These are phyloP conservation scores for Phytophthora capsici DNA, from an alignment of 352 stramenopile genomes.

Conservation along the genomic window DNA sequence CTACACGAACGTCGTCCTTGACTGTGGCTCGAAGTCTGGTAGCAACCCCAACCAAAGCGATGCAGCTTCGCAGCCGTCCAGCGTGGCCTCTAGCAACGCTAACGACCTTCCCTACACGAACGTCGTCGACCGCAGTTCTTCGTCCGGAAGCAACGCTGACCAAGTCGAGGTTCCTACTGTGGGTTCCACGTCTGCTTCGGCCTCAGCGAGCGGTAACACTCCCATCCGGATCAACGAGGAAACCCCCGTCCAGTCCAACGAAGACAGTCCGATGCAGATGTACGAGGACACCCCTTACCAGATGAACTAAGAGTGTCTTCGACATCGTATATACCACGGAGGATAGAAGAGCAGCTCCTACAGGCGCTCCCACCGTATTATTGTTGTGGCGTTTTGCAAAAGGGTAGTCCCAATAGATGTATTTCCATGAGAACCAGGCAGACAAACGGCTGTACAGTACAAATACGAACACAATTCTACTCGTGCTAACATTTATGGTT, in stretches of 20 bases:
- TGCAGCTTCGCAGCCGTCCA: neutral
- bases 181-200: conserved; percentile 4
- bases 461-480: neutral
- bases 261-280: too few relatives aligned
- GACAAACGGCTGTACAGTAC: neutral
- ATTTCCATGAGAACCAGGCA: conserved; percentile 6
- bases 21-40: conserved; percentile 4
- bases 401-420: conserved; percentile 14
- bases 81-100: too few relatives aligned
- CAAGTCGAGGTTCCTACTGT: too few relatives aligned
- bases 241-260: too few relatives aligned
- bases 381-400: conserved; percentile 24
- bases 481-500: conserved; percentile 3
- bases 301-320: conserved; percentile 20
- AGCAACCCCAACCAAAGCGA: conserved; percentile 6
- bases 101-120: too few relatives aligned
- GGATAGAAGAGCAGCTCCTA: conserved; percentile 9
- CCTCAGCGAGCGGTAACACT: neutral
- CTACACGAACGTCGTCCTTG: neutral
- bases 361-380: conserved; percentile 9
- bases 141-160: too few relatives aligned
- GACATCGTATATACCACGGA: neutral
- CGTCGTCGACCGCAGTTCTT: too few relatives aligned
- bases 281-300: neutral
- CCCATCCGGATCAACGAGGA: neutral